Base-by-base conservation (phyloP, 805 yeast genomes). In the Saccharomycopsis javanensis region DNA sequence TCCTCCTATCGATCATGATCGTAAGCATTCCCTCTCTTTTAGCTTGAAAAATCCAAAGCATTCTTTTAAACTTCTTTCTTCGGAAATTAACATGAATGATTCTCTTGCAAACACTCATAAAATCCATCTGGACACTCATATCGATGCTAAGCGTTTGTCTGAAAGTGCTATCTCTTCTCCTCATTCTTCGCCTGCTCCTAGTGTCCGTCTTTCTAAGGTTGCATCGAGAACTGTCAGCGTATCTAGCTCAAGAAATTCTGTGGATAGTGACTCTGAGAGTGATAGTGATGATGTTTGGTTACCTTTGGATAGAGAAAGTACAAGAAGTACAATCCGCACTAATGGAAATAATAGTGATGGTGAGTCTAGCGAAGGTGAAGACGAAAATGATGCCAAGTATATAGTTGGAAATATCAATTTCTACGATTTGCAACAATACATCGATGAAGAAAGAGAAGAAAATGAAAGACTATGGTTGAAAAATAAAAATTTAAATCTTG, bases 281-380 rank as follows among this genome's bases (percentile, higher is more conserved):
- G 48, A 42, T n/a, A 42, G 48, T 20, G 48, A 42, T 42, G 48
- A 42, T 52, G 54, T 52, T 13, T 52, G 54, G 45, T 52, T 52
- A 20, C 54, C 54, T 18, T 34, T 52, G 33, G 54, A 52, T 37
- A 34, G 38, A 25, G 48, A 42, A n/a, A 42, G 48, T 15, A 42
- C 48, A 1, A 42, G 28, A 42, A 42, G 48, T 20, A 13, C 11
- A 10, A 28, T 28, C 6, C 28, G 48, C 20, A 42, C n/a, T 20
- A 42, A 42, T 20, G 20, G 28, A 18, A 16, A 15, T n/a, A 27
- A 42, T 10, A 53, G 55, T 16, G 92, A 86, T 62, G 78, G 77
- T 20, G 85, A 80, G 63, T 85, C 91, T 3, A 96, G 88, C 64
- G 97, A 90, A 67, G 89, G 96, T 0, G 98, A 92, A 66, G 97